Evolutionary conservation across 306 rosid species (phyloP).

Genomic region (Rosa persica): DNA sequence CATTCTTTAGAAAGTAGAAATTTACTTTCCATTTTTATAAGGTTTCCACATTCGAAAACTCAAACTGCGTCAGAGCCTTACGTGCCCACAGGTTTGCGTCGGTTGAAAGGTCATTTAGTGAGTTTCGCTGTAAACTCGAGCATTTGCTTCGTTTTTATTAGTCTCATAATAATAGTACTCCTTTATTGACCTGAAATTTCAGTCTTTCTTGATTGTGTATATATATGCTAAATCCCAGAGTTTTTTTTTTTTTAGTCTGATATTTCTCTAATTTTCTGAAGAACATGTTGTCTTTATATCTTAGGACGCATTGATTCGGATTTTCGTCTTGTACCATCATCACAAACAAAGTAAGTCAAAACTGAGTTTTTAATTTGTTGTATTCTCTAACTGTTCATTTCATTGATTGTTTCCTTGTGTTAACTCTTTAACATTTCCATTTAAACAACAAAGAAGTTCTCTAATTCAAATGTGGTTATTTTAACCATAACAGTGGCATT

Average conservation of each 20-base stretch:
- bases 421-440: background rate
- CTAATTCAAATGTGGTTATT: background rate
- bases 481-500: background rate
- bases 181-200: background rate
- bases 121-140: background rate
- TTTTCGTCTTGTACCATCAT: background rate
- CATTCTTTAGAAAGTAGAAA: no score
- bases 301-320: background rate
- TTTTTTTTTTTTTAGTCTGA: no score
- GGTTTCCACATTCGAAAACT: background rate
- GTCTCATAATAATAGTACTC: background rate
- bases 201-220: background rate
- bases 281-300: background rate
- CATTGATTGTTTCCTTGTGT: background rate
- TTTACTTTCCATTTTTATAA: no score
- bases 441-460: background rate
- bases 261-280: background rate
- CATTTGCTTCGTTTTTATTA: background rate
- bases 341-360: background rate
- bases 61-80: background rate
- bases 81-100: background rate
- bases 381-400: background rate
- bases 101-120: background rate
- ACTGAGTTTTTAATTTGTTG: background rate
- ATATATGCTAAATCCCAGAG: background rate